These are phyloP conservation scores for Didymella segeticola DNA, from an alignment of 2,329 filamentous ascomycete species.

Conservation along the genomic window DNA sequence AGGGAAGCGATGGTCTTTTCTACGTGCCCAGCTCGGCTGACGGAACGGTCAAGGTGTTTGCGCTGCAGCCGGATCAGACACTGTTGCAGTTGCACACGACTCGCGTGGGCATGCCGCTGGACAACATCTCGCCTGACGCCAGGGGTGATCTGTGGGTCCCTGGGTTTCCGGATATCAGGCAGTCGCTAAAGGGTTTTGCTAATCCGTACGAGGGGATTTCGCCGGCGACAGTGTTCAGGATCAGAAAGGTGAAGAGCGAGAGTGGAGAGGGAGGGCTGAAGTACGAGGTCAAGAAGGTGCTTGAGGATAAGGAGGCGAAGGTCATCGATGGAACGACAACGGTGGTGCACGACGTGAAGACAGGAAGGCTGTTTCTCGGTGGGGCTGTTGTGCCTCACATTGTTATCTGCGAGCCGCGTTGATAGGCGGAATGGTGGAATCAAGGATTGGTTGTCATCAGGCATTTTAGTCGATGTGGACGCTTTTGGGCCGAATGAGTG, in stretches of 20 bases:
- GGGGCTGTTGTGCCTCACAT: conserved; percentile 19
- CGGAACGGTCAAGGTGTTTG: conserved; percentile 32
- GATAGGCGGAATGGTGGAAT: too few relatives aligned
- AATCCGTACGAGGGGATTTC: conserved; percentile 23
- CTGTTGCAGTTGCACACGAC: conserved; percentile 33
- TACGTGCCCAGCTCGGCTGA: conserved; percentile 38
- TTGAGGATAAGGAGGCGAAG: conserved; percentile 34
- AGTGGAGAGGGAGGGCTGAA: conserved; percentile 3
- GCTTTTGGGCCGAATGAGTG: too few relatives aligned
- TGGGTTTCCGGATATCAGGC: conserved; percentile 24
- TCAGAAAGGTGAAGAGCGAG: conserved; percentile 22
- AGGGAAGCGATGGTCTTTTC: conserved; percentile 31
- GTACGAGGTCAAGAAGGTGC: conserved; percentile 33
- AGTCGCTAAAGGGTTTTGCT: conserved; percentile 18
- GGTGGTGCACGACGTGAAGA: conserved; percentile 36
- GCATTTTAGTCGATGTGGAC: too few relatives aligned
- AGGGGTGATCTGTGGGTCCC: conserved; percentile 36
- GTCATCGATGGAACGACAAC: conserved; percentile 35
- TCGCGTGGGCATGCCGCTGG: conserved; percentile 32
- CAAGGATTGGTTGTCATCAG: too few relatives aligned
- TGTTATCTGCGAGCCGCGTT: conserved; percentile 15
- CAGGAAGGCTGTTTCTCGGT: conserved; percentile 33
- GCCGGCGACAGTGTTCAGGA: conserved; percentile 30
- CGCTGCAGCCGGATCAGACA: conserved; percentile 23
- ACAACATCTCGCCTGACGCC: conserved; percentile 36